Evolutionary conservation across 2,329 filamentous ascomycete species (phyloP).

Genomic region (Sclerotinia glacialis): DNA sequence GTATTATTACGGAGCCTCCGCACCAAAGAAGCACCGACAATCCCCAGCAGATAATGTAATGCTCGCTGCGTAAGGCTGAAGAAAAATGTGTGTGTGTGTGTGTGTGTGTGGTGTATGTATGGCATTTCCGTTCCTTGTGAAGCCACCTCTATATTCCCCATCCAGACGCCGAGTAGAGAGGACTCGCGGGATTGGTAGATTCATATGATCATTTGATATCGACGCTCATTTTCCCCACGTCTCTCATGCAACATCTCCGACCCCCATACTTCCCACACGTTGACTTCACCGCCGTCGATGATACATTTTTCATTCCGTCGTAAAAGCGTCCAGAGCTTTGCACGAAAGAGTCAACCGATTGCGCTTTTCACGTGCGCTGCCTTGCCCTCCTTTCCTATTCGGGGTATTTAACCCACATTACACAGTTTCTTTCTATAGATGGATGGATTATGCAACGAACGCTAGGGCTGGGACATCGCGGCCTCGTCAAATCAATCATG

Average conservation of each 20-base stretch:
- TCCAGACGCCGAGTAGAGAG: slow-evolving; percentile 11
- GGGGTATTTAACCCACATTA: slow-evolving; percentile 9
- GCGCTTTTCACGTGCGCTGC: neutral
- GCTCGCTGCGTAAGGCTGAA: slow-evolving; percentile 16
- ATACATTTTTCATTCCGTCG: neutral
- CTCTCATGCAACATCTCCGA: slow-evolving; percentile 12
- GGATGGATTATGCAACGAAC: no score
- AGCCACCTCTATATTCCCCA: slow-evolving; percentile 10
- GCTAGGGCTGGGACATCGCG: neutral
- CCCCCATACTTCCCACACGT: slow-evolving; percentile 14
- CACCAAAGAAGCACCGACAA: slow-evolving; percentile 4
- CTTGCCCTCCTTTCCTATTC: slow-evolving; percentile 3
- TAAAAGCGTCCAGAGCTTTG: slow-evolving; percentile 17
- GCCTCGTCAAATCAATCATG: neutral
- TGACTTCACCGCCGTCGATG: slow-evolving; percentile 16
- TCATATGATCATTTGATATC: slow-evolving; percentile 11
- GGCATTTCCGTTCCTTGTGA: neutral
- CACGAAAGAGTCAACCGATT: neutral
- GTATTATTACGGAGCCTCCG: slow-evolving; percentile 3
- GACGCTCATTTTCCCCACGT: neutral
- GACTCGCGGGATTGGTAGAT: neutral
- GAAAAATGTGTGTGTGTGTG: no score
- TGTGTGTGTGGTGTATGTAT: neutral
- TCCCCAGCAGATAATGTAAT: neutral
- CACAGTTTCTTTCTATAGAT: neutral